A percentile compares a stretch with the other conserved stretches of the same genome.
These are phyloP conservation scores for Castanea mollissima DNA, from an alignment of 306 rosid species.

Conservation along the genomic window DNA sequence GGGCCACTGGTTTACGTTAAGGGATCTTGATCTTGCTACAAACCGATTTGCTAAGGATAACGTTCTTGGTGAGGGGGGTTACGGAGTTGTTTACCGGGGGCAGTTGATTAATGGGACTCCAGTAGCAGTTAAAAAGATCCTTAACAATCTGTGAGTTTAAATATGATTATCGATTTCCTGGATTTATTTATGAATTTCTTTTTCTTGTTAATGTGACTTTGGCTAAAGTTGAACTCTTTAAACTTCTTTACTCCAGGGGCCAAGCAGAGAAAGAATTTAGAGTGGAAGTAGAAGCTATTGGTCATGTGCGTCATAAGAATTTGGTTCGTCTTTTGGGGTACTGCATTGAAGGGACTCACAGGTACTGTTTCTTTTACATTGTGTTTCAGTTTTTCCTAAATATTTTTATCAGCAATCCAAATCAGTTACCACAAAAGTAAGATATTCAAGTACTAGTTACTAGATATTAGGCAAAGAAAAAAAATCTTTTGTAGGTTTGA, in stretches of 20 bases:
- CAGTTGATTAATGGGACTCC: conserved; percentile 79
- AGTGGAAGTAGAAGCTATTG: conserved; percentile 96
- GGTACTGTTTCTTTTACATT: conserved; percentile 42
- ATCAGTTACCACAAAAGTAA: not conserved
- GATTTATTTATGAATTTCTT: conserved; percentile 14
- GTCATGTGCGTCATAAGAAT: conserved; percentile 94
- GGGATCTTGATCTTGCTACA: conserved; percentile 91
- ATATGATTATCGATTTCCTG: conserved; percentile 7
- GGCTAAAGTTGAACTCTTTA: conserved; percentile 18
- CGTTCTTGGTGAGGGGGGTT: conserved; percentile 95
- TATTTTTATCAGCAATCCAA: conserved; percentile 2
- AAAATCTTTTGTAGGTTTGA: not conserved
- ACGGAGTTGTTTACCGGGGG: conserved; percentile 86
- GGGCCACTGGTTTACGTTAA: conserved; percentile 98
- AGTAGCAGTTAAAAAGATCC: conserved; percentile 94
- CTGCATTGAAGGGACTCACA: conserved; percentile 87
- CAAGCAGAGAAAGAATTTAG: conserved; percentile 96
- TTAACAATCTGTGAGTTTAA: conserved; percentile 78
- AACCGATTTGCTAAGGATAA: conserved; percentile 73
- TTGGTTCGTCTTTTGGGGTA: conserved; percentile 94
- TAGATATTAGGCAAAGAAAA: not conserved
- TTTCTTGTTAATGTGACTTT: conserved; percentile 18
- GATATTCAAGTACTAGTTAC: not conserved
- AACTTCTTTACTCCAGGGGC: conserved; percentile 46
- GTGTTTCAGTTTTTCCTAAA: not conserved